Evolutionary conservation across 2,329 filamentous ascomycete genomes (phyloP).

Genomic region (Aspergillus sp.): DNA sequence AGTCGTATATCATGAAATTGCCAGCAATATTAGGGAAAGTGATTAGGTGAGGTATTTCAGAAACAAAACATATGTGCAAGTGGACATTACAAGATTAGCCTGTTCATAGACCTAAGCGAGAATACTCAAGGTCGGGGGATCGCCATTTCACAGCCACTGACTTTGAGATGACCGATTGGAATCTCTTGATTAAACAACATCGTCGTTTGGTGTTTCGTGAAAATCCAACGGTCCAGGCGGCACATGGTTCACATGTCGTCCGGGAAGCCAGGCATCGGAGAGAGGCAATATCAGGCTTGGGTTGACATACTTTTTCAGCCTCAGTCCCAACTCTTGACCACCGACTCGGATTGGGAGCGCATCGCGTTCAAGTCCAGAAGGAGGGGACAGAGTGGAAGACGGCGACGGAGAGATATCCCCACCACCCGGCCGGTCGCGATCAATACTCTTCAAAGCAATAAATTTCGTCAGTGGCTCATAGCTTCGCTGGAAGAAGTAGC

Average conservation of each 20-base stretch:
- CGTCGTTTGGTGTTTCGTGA: conserved; percentile 16
- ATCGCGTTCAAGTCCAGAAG: conserved; percentile 45
- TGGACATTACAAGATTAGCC: neutral
- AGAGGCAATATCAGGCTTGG: conserved; percentile 46
- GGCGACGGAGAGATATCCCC: conserved; percentile 36
- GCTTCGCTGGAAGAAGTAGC: conserved; percentile 72
- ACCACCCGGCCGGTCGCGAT: conserved; percentile 56
- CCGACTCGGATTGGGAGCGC: conserved; percentile 41
- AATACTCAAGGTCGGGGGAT: neutral
- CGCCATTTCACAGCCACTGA: too few relatives aligned
- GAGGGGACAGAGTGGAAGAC: conserved; percentile 39
- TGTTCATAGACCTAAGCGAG: neutral
- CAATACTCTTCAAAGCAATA: conserved; percentile 85
- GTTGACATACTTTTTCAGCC: conserved; percentile 48
- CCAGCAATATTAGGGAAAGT: neutral
- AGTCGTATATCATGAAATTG: conserved; percentile 9
- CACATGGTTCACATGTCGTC: conserved; percentile 19
- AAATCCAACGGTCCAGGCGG: conserved; percentile 17
- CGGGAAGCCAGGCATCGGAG: conserved; percentile 45
- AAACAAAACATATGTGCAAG: neutral
- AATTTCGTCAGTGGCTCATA: conserved; percentile 90
- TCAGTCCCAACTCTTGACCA: conserved; percentile 38
- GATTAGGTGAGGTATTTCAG: neutral
- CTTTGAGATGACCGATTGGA: neutral
- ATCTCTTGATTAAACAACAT: conserved; percentile 5